These are phyloP conservation scores for Saccharum hybrid DNA, from an alignment of 202 grass and related monocot genomes.

Conservation along the genomic window DNA sequence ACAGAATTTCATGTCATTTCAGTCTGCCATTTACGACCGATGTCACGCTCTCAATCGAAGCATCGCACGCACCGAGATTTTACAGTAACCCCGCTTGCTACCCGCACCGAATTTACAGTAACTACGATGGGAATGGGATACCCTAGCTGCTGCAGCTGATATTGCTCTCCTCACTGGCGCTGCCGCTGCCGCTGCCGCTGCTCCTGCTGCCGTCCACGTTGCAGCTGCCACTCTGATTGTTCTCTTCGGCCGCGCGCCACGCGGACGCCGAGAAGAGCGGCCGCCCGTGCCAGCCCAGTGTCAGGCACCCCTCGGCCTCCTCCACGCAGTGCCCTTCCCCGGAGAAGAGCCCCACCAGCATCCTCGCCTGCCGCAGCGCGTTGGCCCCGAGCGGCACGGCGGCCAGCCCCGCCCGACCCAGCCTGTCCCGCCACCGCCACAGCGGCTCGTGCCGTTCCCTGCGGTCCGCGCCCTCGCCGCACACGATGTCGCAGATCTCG, in stretches of 20 bases:
- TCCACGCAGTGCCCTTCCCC: slow-evolving; percentile 83
- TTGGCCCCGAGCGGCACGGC: slow-evolving; percentile 72
- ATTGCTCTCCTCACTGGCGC: slow-evolving; percentile 44
- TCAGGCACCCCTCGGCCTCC: slow-evolving; percentile 80
- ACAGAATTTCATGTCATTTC: slow-evolving; percentile 8
- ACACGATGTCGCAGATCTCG: slow-evolving; percentile 90
- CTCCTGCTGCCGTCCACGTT: slow-evolving; percentile 7
- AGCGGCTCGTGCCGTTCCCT: slow-evolving; percentile 90
- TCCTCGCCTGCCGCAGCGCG: slow-evolving; percentile 87
- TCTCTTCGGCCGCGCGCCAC: slow-evolving; percentile 60
- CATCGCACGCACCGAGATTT: not conserved
- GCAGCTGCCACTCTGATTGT: slow-evolving; percentile 40
- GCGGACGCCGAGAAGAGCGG: slow-evolving; percentile 82
- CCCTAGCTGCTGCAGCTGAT: slow-evolving; percentile 37
- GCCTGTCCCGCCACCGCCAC: slow-evolving; percentile 60
- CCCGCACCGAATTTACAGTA: slow-evolving; percentile 15
- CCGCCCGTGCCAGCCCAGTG: slow-evolving; percentile 86
- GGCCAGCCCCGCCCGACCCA: slow-evolving; percentile 49
- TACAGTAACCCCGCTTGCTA: slow-evolving; percentile 18
- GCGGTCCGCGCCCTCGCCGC: slow-evolving; percentile 58
- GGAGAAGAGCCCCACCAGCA: slow-evolving; percentile 84
- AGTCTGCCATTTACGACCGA: slow-evolving; percentile 4
- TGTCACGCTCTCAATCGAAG: too few relatives aligned
- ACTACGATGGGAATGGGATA: too few relatives aligned
- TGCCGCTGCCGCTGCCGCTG: slow-evolving; percentile 33